Evolutionary conservation across 495 filamentous ascomycete genomes (phyloP), one percentile per base, ranked within the genome.

Genomic region (Neurospora sp.): DNA sequence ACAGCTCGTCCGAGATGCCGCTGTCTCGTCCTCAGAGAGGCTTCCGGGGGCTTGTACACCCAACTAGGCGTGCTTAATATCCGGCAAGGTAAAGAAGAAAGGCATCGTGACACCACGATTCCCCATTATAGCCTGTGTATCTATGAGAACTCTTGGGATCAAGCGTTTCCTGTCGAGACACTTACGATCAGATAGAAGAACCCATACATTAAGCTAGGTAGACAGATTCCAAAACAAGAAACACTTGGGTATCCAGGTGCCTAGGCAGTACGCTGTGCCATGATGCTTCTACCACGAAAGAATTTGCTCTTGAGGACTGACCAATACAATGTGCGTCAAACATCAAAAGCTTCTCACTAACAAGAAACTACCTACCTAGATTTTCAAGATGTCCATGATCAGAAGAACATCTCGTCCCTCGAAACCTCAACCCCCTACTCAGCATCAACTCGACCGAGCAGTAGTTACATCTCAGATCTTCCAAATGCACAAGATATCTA

Each of bases 261-360:
- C 40, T 10, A 41, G 2, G 1, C 42, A 44, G 3, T n/a, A 1
- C 42, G 16, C 17, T 44, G 17, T 44, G 42, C 3, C 42, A 44
- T 3, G 42, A 3, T n/a, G 2, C 17, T n/a, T 44, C 0, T 0
- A 8, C 7, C 0, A 8, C 16, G 42, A 44, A 7, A n/a, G 0
- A 0, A 44, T n/a, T 2, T 44, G 16, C 42, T 44, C 6, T n/a
- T 44, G 17, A 3, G 3, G 42, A 44, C 2, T 17, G 17, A 44
- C 16, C 3, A n/a, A 44, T 44, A 17, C 41, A 2, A 17, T 8
- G 42, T n/a, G 7, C 7, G 42, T 44, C 42, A 3, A 44, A 44
- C 42, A n/a, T 44, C 3, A 8, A 44, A 17, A 42, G 6, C 5
- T 41, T 14, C 14, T 17, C 16, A 4, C 2, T 4, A 17, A 17